Evolutionary conservation across 1,284 basidiomycete genomes (phyloP), one percentile per base, ranked within the genome.

Genomic region (Sanghuangporus baumii): DNA sequence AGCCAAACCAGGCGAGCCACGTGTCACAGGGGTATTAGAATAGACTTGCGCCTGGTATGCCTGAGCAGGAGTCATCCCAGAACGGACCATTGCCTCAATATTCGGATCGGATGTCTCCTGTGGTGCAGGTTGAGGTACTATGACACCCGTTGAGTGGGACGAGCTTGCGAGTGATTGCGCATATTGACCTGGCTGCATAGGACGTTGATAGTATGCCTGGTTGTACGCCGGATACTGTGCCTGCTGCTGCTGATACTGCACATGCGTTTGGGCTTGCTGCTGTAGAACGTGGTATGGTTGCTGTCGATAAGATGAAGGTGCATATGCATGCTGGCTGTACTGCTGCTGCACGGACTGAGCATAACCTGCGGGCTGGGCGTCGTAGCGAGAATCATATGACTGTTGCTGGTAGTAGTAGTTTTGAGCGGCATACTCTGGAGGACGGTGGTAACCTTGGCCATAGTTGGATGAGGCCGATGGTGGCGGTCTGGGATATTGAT

Each of bases 21-120:
- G 69, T 43, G 63, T 71, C 66, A 63, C 69, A 64, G 75, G 73
- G 66, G 72, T 77, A 68, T 77, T 81, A 62, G 75, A 75, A 69
- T 87, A 86, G 47, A 89, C 79, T 71, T 91, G 87, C 6, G 84
- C 84, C 70, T 90, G 90, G 75, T 91, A 91, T 46, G 87, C 86
- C 73, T 92, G 90, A 11, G 88, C 87, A 54, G 88, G 84, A 6
- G 88, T 88, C 61, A 90, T 79, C 6, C 84, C 86, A 43, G 79
- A 75, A 59, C 74, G 77, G 36, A 79, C 77, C 55, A 79, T 71
- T 20, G 77, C 74, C 66, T 83, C 81, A 64, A 81, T 76, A 56
- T 69, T 71, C 23, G 77, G 73, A 72, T 86, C 83, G 71, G 78
- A 78, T n/a, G 81, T 78, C 67, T 85, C 83, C 59, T 84, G 82